Evolutionary conservation across 768 basidiomycete genomes (phyloP).

Genomic region (Crassisporium funariophilum): DNA sequence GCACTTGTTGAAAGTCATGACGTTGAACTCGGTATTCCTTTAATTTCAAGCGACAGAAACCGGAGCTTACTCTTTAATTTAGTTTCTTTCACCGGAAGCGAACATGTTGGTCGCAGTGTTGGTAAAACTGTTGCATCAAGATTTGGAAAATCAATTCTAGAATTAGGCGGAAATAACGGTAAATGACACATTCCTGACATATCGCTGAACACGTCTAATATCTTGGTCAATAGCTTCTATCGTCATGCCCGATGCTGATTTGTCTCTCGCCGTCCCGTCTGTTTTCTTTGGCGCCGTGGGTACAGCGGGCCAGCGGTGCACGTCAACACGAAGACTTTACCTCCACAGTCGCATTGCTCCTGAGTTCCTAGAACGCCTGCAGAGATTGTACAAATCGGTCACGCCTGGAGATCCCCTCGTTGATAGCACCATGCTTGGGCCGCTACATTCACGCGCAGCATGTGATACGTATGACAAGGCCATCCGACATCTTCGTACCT

Average conservation of each 20-base stretch:
- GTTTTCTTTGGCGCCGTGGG: constrained; percentile 96
- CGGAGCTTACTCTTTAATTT: constrained; percentile 10
- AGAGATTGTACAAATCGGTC: constrained; percentile 70
- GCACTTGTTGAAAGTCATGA: constrained; percentile 71
- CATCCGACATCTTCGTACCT: constrained; percentile 58
- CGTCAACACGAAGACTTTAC: constrained; percentile 88
- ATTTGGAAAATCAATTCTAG: constrained; percentile 89
- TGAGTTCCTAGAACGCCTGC: constrained; percentile 74
- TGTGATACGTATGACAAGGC: constrained; percentile 67
- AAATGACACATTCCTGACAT: constrained; percentile 20
- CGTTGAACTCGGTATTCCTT: constrained; percentile 72
- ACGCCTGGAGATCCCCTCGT: constrained; percentile 86
- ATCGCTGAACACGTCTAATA: constrained; percentile 16
- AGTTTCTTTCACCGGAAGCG: constrained; percentile 97
- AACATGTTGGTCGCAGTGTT: constrained; percentile 84
- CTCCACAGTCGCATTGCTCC: constrained; percentile 80
- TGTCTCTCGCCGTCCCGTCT: constrained; percentile 84
- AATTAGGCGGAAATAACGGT: constrained; percentile 97
- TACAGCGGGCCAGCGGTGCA: constrained; percentile 76
- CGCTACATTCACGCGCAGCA: constrained; percentile 74
- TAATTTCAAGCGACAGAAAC: not conserved
- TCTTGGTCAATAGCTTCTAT: constrained; percentile 66
- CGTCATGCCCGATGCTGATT: constrained; percentile 92
- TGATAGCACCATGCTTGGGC: constrained; percentile 76
- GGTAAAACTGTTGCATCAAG: constrained; percentile 83